A percentile compares a stretch with the other conserved stretches of the same genome.
Conservation (phyloP, 1,284 basidiomycete species). For the Apiotrichum sp. region DNA sequence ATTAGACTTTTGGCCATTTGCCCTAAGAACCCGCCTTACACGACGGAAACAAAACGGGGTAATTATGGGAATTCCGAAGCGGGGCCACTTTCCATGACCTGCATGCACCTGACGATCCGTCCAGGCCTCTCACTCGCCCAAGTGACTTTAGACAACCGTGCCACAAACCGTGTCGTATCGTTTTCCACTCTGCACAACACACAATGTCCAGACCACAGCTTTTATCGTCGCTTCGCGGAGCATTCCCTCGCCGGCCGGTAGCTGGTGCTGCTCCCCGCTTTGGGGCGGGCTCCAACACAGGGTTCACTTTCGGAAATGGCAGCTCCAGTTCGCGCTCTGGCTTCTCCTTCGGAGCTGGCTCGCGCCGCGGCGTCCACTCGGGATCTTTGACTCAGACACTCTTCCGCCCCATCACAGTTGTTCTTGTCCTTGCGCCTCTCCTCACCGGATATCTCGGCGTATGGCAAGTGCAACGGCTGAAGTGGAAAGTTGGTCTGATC, state of each 20-base stretch:
- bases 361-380: conserved; percentile 6
- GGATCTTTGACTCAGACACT: conserved; percentile 17
- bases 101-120: too few relatives aligned
- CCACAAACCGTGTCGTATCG: too few relatives aligned
- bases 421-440: conserved; percentile 80
- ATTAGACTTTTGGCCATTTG: too few relatives aligned
- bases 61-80: too few relatives aligned
- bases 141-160: too few relatives aligned
- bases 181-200: neutral
- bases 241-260: conserved; percentile 2
- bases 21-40: too few relatives aligned
- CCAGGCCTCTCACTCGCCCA: too few relatives aligned
- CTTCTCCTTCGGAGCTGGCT: neutral
- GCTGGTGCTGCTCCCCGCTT: neutral
- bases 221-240: conserved; percentile 10
- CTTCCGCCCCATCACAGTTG: conserved; percentile 59
- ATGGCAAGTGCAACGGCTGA: conserved; percentile 84
- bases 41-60: too few relatives aligned
- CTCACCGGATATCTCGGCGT: conserved; percentile 86
- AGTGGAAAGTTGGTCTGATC: conserved; percentile 93
- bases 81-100: too few relatives aligned
- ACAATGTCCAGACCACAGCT: conserved; percentile 15
- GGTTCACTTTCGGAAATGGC: neutral
- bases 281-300: neutral
- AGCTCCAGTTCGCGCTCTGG: neutral